These are phyloP conservation scores for Nigrospora oryzae DNA, from an alignment of 2,329 filamentous ascomycete genomes.

Conservation along the genomic window DNA sequence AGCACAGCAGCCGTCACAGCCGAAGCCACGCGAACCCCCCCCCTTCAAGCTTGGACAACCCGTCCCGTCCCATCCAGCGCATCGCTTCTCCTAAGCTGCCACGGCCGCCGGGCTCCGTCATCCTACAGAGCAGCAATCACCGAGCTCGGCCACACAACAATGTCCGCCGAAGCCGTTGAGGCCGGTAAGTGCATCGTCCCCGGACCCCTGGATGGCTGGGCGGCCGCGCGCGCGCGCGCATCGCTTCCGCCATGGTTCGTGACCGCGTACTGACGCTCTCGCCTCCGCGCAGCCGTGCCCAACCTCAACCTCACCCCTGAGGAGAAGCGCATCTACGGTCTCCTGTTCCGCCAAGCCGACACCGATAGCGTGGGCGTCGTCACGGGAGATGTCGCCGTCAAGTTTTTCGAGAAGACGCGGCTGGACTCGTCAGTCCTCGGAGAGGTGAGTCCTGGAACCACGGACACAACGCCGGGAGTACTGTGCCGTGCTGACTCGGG, in stretches of 20 bases:
- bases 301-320: slow-evolving; percentile 81
- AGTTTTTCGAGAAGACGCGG: slow-evolving; percentile 95
- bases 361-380: slow-evolving; percentile 87
- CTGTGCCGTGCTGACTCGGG: slow-evolving; percentile 14
- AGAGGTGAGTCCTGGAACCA: slow-evolving; percentile 49
- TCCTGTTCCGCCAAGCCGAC: slow-evolving; percentile 89
- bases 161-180: slow-evolving; percentile 1
- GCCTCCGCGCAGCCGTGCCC: slow-evolving; percentile 37
- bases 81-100: too few species aligned
- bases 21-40: too few species aligned
- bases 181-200: not conserved
- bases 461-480: not conserved
- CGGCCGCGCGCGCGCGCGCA: not conserved
- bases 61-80: too few species aligned
- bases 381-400: slow-evolving; percentile 90
- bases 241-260: not conserved
- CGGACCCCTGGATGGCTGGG: not conserved
- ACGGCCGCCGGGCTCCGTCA: too few species aligned
- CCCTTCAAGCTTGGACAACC: too few species aligned
- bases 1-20: too few species aligned
- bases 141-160: slow-evolving; percentile 2
- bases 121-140: not conserved
- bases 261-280: not conserved
- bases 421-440: slow-evolving; percentile 79
- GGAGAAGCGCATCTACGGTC: slow-evolving; percentile 89